Conservation (phyloP, 1,284 basidiomycete species). For the Microbotryum lychnidis-dioicae region DNA sequence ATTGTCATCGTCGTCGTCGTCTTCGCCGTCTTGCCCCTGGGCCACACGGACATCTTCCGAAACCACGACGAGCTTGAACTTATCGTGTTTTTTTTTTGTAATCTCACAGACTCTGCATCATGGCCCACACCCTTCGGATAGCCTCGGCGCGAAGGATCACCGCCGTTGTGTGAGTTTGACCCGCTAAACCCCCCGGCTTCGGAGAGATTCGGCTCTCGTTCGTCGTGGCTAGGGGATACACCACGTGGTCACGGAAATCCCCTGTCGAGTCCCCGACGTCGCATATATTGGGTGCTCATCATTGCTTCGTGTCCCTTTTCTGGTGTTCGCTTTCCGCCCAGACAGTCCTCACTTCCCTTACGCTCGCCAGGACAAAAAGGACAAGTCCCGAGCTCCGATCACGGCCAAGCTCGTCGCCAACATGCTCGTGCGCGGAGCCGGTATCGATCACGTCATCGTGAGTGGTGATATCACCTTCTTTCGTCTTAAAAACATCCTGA, state of each 20-base stretch:
- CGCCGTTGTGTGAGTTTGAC: slow-evolving; percentile 53
- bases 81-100: background rate
- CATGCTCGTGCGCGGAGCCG: slow-evolving; percentile 87
- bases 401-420: slow-evolving; percentile 98
- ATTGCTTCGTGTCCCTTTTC: background rate
- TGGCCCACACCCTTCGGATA: slow-evolving; percentile 96
- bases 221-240: too few relatives aligned
- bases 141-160: slow-evolving; percentile 86
- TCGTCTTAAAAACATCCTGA: background rate
- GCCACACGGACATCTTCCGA: slow-evolving; percentile 57
- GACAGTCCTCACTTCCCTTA: slow-evolving; percentile 84
- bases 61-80: background rate
- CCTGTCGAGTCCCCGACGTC: background rate
- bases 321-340: background rate
- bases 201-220: background rate
- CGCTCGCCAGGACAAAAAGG: slow-evolving; percentile 97
- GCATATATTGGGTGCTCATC: background rate
- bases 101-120: slow-evolving; percentile 76
- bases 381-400: slow-evolving; percentile 97
- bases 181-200: background rate
- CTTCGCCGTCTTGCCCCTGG: slow-evolving; percentile 17
- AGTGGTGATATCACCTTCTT: slow-evolving; percentile 40
- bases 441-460: slow-evolving; percentile 97
- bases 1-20: slow-evolving; percentile 22
- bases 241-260: background rate